phyloP scores from a whole-genome alignment of 2,329 filamentous ascomycete genomes.

The Fusarium foetens region DNA sequence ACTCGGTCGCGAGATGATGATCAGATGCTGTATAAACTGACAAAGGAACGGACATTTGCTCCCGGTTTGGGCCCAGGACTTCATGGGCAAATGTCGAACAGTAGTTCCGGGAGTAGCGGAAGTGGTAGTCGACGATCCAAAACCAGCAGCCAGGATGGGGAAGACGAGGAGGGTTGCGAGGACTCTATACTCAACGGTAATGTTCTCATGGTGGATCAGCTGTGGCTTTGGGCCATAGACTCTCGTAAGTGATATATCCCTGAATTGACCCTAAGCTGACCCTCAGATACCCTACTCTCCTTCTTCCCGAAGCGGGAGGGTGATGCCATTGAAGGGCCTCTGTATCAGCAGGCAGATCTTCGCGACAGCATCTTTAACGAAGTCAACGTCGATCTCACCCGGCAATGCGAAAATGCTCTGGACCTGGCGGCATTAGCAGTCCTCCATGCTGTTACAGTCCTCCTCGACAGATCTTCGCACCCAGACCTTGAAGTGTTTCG shows the following conservation, averaged over 20 bases:
- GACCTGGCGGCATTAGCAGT: constrained; percentile 72
- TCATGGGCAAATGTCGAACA: constrained; percentile 46
- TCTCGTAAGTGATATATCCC: constrained; percentile 53
- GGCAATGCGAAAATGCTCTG: constrained; percentile 68
- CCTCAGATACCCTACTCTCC: constrained; percentile 60
- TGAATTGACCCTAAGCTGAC: neutral
- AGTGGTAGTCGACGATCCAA: constrained; percentile 44
- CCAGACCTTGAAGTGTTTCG: constrained; percentile 71
- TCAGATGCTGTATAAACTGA: constrained; percentile 74
- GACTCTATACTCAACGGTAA: constrained; percentile 63
- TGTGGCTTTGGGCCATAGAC: constrained; percentile 71
- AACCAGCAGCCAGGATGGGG: constrained; percentile 44
- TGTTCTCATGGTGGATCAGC: constrained; percentile 73
- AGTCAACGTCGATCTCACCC: constrained; percentile 71
- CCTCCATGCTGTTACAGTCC: constrained; percentile 69
- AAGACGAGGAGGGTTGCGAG: constrained; percentile 43
- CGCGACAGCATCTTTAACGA: constrained; percentile 73
- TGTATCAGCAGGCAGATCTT: constrained; percentile 70
- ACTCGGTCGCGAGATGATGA: constrained; percentile 71
- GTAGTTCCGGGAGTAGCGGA: constrained; percentile 39
- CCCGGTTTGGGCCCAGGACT: constrained; percentile 39
- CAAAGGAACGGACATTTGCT: constrained; percentile 56
- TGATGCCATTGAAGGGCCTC: constrained; percentile 62
- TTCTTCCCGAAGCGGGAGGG: constrained; percentile 67
- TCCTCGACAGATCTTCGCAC: constrained; percentile 68